These are phyloP conservation scores for Dillenia turbinata DNA, from an alignment of 164 flowering plant species.

Conservation along the genomic window DNA sequence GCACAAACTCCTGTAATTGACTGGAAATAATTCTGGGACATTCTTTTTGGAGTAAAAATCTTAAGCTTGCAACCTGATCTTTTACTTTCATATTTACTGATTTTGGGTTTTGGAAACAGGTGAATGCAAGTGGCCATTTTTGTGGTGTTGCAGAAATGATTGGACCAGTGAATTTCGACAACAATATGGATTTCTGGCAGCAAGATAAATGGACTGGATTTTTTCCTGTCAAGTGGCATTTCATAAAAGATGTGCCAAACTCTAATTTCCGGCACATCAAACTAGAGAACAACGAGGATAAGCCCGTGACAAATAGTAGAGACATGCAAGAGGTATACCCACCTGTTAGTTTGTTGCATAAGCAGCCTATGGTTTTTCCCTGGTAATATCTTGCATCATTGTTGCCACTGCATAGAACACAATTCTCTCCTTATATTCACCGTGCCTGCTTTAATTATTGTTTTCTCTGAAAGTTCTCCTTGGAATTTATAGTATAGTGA, in stretches of 20 bases:
- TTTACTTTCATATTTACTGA: slow-evolving; percentile 7
- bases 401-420: no score
- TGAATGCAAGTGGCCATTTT: slow-evolving; percentile 93
- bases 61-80: no score
- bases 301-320: slow-evolving; percentile 94
- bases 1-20: neutral
- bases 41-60: no score
- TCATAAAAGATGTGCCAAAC: slow-evolving; percentile 86
- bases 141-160: slow-evolving; percentile 96
- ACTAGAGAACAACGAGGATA: slow-evolving; percentile 87
- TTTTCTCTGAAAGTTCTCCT: no score
- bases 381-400: no score
- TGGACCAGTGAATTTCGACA: slow-evolving; percentile 73
- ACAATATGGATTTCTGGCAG: slow-evolving; percentile 95
- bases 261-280: slow-evolving; percentile 67
- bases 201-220: slow-evolving; percentile 96
- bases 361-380: no score
- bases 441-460: no score
- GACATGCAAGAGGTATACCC: slow-evolving; percentile 88
- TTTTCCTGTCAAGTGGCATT: slow-evolving; percentile 91
- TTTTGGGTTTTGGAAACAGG: slow-evolving; percentile 31
- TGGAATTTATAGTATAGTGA: no score
- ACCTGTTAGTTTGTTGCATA: no score
- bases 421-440: no score
- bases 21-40: no score